phyloP scores from a whole-genome alignment of 208 protist species.

The Trypanosoma avium region DNA sequence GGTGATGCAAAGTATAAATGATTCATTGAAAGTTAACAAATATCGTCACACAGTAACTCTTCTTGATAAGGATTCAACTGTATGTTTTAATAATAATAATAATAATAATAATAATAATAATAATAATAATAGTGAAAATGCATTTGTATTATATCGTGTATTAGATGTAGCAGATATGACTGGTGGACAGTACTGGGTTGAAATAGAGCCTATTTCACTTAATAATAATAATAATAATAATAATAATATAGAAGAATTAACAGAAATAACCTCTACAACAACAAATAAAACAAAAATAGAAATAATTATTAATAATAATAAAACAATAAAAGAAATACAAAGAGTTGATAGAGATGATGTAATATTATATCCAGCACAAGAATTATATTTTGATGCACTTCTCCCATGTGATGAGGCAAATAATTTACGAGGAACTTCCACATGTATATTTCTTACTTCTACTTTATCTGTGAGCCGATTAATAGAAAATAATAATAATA shows the following conservation, averaged over 20 bases:
- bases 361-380: slow-evolving; percentile 32
- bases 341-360: slow-evolving; percentile 43
- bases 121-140: too few species aligned
- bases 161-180: slow-evolving; percentile 16
- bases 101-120: too few species aligned
- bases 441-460: slow-evolving; percentile 48
- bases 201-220: too few species aligned
- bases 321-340: too few species aligned
- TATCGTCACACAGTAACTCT: slow-evolving; percentile 35
- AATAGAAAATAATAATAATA: background rate
- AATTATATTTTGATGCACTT: slow-evolving; percentile 48
- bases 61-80: slow-evolving; percentile 42
- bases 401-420: slow-evolving; percentile 62
- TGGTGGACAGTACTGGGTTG: slow-evolving; percentile 30
- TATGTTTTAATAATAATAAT: slow-evolving; percentile 3
- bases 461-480: slow-evolving; percentile 23
- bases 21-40: slow-evolving; percentile 13
- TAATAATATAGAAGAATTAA: too few species aligned
- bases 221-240: too few species aligned
- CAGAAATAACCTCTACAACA: too few species aligned
- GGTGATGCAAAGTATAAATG: slow-evolving; percentile 65
- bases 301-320: background rate
- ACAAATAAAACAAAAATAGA: background rate
- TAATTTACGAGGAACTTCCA: slow-evolving; percentile 43
- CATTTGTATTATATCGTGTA: slow-evolving; percentile 20